Conservation (phyloP, 352 stramenopile genomes). For the Peronospora belbahrii region DNA sequence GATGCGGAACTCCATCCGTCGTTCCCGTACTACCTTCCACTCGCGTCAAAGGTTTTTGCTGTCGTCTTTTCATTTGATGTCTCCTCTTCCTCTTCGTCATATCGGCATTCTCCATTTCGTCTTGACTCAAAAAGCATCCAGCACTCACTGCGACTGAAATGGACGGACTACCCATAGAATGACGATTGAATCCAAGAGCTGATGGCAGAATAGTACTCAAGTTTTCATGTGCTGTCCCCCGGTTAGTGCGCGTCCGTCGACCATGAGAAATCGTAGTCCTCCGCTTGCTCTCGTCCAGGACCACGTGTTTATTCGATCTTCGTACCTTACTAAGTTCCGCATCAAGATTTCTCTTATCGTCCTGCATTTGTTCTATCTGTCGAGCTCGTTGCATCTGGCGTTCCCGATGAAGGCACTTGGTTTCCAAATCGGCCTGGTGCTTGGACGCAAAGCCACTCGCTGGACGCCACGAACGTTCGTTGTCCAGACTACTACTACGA, state of each 20-base stretch:
- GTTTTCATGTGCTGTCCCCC: neutral
- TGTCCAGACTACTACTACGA: slow-evolving; percentile 26
- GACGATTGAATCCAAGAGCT: slow-evolving; percentile 1
- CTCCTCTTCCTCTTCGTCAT: slow-evolving; percentile 13
- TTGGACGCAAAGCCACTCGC: slow-evolving; percentile 33
- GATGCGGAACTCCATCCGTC: slow-evolving; percentile 23
- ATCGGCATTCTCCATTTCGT: slow-evolving; percentile 22
- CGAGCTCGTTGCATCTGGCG: slow-evolving; percentile 16
- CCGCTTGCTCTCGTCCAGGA: slow-evolving; percentile 27
- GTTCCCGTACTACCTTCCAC: slow-evolving; percentile 4
- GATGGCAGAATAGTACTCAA: neutral
- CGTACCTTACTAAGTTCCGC: slow-evolving; percentile 13
- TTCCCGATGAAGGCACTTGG: slow-evolving; percentile 21
- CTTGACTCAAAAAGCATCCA: slow-evolving; percentile 23
- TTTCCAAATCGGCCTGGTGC: slow-evolving; percentile 24
- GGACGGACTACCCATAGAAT: slow-evolving; percentile 1
- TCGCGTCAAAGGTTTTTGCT: slow-evolving; percentile 15
- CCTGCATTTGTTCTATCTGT: slow-evolving; percentile 19
- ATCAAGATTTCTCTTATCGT: slow-evolving; percentile 14
- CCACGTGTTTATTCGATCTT: slow-evolving; percentile 17
- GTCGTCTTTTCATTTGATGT: slow-evolving; percentile 23
- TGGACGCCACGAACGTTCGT: slow-evolving; percentile 26
- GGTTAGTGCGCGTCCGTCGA: slow-evolving; percentile 15
- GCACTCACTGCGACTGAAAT: slow-evolving; percentile 8
- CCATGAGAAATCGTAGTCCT: slow-evolving; percentile 34